Conservation (phyloP, 2,329 filamentous ascomycete genomes). For the Xylariaceae sp. region DNA sequence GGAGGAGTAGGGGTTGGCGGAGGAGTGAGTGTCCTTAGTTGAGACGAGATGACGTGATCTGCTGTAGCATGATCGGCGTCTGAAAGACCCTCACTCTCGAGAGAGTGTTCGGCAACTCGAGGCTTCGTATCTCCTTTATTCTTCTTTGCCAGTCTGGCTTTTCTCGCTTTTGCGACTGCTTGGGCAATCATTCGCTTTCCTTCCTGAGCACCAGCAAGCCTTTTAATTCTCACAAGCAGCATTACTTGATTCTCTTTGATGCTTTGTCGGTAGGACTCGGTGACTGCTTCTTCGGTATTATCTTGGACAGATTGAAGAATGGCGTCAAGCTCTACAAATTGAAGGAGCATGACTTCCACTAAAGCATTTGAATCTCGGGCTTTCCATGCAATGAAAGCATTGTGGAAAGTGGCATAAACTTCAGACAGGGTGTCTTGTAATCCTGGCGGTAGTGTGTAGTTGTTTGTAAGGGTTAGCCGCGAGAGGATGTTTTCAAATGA, state of each 20-base stretch:
- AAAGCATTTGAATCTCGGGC: slow-evolving; percentile 74
- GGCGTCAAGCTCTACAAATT: slow-evolving; percentile 79
- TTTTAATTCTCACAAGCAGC: slow-evolving; percentile 76
- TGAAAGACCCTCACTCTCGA: slow-evolving; percentile 31
- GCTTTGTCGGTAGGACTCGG: slow-evolving; percentile 73
- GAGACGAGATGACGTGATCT: slow-evolving; percentile 37
- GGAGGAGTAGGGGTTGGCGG: slow-evolving; percentile 54
- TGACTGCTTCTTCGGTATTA: slow-evolving; percentile 68
- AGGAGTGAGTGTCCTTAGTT: slow-evolving; percentile 52
- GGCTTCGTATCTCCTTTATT: slow-evolving; percentile 69
- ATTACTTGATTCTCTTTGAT: slow-evolving; percentile 80
- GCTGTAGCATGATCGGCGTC: slow-evolving; percentile 42
- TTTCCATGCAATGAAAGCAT: slow-evolving; percentile 82
- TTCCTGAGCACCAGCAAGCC: slow-evolving; percentile 67
- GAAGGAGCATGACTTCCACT: slow-evolving; percentile 81
- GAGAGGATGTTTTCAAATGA: slow-evolving; percentile 74
- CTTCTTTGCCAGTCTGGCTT: slow-evolving; percentile 62
- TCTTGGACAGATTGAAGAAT: slow-evolving; percentile 83
- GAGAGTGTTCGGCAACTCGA: slow-evolving; percentile 54
- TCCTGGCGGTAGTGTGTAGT: slow-evolving; percentile 62
- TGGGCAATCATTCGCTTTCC: slow-evolving; percentile 72
- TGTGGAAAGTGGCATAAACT: slow-evolving; percentile 70
- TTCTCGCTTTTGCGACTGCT: slow-evolving; percentile 70
- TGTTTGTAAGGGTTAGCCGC: slow-evolving; percentile 63
- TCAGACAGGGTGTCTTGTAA: slow-evolving; percentile 63